These are phyloP conservation scores for Globisporangium emineosum DNA, from an alignment of 352 stramenopile genomes.

Conservation along the genomic window DNA sequence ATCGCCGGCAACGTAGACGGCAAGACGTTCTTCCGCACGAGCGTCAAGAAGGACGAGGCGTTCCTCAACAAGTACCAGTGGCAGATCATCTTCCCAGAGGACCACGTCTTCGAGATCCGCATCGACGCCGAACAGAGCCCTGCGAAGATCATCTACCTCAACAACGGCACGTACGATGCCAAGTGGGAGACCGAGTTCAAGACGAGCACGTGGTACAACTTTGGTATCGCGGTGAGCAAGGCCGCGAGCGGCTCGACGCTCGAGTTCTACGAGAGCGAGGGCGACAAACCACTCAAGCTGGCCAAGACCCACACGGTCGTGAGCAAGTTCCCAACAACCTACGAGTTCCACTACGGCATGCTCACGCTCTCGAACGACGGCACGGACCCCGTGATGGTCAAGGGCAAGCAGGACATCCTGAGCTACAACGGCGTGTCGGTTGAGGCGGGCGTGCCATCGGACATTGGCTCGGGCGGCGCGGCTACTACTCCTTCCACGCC, in stretches of 20 bases:
- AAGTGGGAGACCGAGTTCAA: conserved; percentile 51
- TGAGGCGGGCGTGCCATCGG: conserved; percentile 21
- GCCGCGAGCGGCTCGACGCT: conserved; percentile 24
- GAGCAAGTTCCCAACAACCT: conserved; percentile 21
- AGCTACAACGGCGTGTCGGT: conserved; percentile 66
- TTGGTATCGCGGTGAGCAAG: conserved; percentile 41
- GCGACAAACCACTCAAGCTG: conserved; percentile 31
- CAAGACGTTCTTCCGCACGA: conserved; percentile 63
- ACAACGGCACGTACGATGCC: conserved; percentile 35
- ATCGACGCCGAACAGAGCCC: conserved; percentile 39
- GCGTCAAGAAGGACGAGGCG: conserved; percentile 41
- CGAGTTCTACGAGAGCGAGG: conserved; percentile 52
- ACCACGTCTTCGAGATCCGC: conserved; percentile 54
- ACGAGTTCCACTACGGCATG: conserved; percentile 54
- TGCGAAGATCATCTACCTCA: conserved; percentile 51
- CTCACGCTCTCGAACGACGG: conserved; percentile 44
- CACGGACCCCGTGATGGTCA: conserved; percentile 42
- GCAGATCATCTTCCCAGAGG: conserved; percentile 61
- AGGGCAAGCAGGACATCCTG: conserved; percentile 47
- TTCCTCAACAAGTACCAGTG: conserved; percentile 54
- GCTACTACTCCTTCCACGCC: conserved; percentile 17
- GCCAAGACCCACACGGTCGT: conserved; percentile 30
- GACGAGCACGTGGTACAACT: conserved; percentile 62
- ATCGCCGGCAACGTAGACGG: conserved; percentile 31
- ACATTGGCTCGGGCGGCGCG: conserved; percentile 14